Conservation (phyloP, 1,139 yeast species). For the Dujonia santamariae region DNA sequence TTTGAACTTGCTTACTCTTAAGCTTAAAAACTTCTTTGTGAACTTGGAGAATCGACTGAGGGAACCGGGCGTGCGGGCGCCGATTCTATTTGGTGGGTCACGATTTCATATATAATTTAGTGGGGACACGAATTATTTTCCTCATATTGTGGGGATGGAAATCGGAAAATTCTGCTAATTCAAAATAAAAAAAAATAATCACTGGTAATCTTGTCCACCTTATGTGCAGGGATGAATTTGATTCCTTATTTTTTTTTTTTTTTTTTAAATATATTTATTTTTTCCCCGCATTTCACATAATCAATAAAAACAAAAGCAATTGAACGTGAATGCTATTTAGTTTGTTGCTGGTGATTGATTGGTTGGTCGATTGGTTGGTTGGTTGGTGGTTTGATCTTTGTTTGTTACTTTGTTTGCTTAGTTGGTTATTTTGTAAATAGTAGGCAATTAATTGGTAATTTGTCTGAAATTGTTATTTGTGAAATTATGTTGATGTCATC, state of each 20-base stretch:
- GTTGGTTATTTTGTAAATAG: too few relatives aligned
- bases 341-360: too few relatives aligned
- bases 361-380: too few relatives aligned
- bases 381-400: too few relatives aligned
- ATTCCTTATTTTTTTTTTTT: background rate
- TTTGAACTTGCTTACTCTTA: background rate
- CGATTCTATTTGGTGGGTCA: conserved; percentile 9
- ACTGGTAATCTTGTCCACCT: background rate
- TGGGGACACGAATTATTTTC: conserved; percentile 6
- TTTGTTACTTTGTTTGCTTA: too few relatives aligned
- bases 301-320: too few relatives aligned
- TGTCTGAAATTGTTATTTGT: too few relatives aligned
- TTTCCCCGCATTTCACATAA: conserved; percentile 1
- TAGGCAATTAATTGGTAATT: too few relatives aligned
- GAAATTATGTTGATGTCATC: too few relatives aligned
- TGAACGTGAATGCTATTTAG: too few relatives aligned
- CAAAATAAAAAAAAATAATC: background rate
- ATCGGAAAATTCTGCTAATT: too few relatives aligned
- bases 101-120: conserved; percentile 4
- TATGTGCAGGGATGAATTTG: background rate
- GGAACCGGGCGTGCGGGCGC: conserved; percentile 6
- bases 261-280: background rate
- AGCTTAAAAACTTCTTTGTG: background rate
- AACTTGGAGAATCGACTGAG: conserved; percentile 1
- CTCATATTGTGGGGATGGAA: conserved; percentile 6